Base-by-base conservation (phyloP, 305 asterid species). In the Nicotiana rustica region DNA sequence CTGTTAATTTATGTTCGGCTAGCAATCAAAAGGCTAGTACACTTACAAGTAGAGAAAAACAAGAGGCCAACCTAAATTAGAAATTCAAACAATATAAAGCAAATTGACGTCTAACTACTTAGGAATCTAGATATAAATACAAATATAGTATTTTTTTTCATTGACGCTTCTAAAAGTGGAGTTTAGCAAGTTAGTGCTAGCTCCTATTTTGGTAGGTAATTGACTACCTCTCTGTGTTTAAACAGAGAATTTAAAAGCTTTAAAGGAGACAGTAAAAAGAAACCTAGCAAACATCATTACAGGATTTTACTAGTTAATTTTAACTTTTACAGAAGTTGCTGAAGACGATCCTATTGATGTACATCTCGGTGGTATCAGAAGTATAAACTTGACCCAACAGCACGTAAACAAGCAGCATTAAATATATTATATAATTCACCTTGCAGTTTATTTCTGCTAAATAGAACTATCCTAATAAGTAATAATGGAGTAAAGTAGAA, bases 141-240 rank as follows among this genome's bases (percentile, higher is more conserved):
- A 73, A 49, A 49, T 73, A 73, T 14, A 71, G 9, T 3, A 6
- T 71, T 71, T 47, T 25, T 44, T 47, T 21, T 14, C 41, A 47
- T 3, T 21, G 21, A 47, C 1, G 62, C 79, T 73, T 47, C 62
- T 49, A 21, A 73, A 73, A 19, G 14, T 14, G 1, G 62, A 73
- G 21, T 47, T 29, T 21, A 73, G 62, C 52, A 49, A 25, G 62
- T 29, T 47, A 21, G 21, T 49, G 19, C 79, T 47, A 49, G 79
- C 65, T 52, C 65, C 47, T 52, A 52, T 7, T 75, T 29, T 52
- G 66, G 65, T 75, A 75, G 80, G 55, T 29, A 52, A 75, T 49
- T 75, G 79, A 25, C 15, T 75, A 52, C 15, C 80, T 75, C 62
- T 47, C 62, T 21, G 44, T 25, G 2, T 19, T 49, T 14, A 75